Conservation (phyloP, 345 rosid species). For the Reutealis trisperma region DNA sequence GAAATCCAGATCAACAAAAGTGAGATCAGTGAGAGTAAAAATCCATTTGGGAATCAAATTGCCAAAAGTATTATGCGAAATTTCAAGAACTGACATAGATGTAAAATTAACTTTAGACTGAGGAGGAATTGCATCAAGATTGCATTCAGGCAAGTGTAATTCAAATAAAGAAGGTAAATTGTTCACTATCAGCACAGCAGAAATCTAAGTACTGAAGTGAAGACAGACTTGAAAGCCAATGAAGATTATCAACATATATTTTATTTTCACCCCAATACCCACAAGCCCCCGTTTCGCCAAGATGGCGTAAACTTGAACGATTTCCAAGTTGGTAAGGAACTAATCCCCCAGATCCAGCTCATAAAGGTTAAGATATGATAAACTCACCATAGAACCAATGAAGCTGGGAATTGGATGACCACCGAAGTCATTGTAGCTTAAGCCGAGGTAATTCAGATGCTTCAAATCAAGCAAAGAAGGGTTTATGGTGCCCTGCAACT, state of each 20-base stretch:
- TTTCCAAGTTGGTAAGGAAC: constrained; percentile 33
- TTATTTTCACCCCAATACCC: not conserved
- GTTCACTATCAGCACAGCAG: not conserved
- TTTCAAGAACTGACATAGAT: constrained; percentile 29
- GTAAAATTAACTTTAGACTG: constrained; percentile 15
- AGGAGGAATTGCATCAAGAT: not conserved
- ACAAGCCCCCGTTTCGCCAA: not conserved
- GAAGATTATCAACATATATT: constrained; percentile 12
- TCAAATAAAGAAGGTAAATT: constrained; percentile 20
- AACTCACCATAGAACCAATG: constrained; percentile 15
- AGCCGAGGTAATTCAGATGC: constrained; percentile 25
- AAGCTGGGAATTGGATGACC: constrained; percentile 14
- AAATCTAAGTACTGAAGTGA: constrained; percentile 27
- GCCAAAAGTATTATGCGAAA: constrained; percentile 11
- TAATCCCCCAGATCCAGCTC: constrained; percentile 18
- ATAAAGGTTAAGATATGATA: constrained; percentile 25
- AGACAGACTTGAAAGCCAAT: constrained; percentile 31
- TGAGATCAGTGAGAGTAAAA: not conserved
- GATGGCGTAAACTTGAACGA: constrained; percentile 24
- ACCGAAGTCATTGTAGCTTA: constrained; percentile 22
- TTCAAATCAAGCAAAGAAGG: not conserved
- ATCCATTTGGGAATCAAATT: not conserved
- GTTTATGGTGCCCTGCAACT: constrained; percentile 2
- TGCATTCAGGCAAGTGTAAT: constrained; percentile 10
- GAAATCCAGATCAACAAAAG: not conserved